Evolutionary conservation across 2,329 filamentous ascomycete species (phyloP).

Genomic region (Dactylellina parvicollis): DNA sequence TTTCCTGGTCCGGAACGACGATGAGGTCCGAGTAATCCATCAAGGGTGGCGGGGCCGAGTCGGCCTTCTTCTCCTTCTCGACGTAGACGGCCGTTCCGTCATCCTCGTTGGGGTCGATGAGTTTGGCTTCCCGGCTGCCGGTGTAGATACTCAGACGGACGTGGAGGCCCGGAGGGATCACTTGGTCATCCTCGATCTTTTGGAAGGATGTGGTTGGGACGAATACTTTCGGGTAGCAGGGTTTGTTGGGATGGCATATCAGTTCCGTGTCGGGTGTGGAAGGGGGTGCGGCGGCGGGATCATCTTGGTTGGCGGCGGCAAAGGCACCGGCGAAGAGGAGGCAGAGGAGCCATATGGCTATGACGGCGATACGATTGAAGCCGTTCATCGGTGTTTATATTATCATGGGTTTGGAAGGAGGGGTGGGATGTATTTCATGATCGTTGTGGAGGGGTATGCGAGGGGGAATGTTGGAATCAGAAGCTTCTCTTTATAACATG

Average conservation of each 20-base stretch:
- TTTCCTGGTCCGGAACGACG: slow-evolving; percentile 65
- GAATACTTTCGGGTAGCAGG: slow-evolving; percentile 74
- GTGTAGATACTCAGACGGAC: slow-evolving; percentile 73
- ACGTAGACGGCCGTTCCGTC: slow-evolving; percentile 61
- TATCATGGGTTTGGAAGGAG: slow-evolving; percentile 62
- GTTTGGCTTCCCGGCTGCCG: slow-evolving; percentile 72
- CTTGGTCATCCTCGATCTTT: slow-evolving; percentile 71
- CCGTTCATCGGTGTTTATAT: slow-evolving; percentile 29
- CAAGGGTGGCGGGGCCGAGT: slow-evolving; percentile 52
- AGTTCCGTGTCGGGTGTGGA: no score
- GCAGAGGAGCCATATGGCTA: slow-evolving; percentile 39
- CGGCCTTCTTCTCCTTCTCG: slow-evolving; percentile 26
- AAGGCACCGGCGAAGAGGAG: slow-evolving; percentile 44
- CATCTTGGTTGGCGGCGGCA: slow-evolving; percentile 2
- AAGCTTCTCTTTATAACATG: slow-evolving; percentile 15
- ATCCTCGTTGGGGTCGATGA: slow-evolving; percentile 67
- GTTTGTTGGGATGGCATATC: slow-evolving; percentile 70
- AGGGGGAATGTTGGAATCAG: not conserved
- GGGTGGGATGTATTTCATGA: not conserved
- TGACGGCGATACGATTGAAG: slow-evolving; percentile 33
- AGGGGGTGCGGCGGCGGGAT: not conserved
- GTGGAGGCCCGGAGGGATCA: slow-evolving; percentile 73
- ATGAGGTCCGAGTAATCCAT: slow-evolving; percentile 64
- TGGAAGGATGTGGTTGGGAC: slow-evolving; percentile 73
- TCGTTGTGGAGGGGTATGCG: not conserved